Percentiles rank a stretch among this genome's conserved stretches.
These are phyloP conservation scores for Cytospora leucostoma DNA, from an alignment of 2,329 filamentous ascomycete genomes.

Conservation along the genomic window DNA sequence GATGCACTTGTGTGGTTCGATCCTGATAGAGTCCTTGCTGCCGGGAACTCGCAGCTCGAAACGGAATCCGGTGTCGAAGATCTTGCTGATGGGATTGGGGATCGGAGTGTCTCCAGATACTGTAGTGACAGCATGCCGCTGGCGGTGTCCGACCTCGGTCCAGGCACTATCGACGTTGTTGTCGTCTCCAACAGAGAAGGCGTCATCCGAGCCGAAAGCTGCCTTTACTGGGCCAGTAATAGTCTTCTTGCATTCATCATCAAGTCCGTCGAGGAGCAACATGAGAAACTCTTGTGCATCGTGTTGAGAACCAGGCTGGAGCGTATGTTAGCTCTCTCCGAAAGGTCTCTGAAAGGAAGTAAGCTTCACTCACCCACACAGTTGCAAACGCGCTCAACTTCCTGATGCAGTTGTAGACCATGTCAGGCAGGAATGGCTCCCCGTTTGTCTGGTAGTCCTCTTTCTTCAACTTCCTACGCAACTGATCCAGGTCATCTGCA, in stretches of 20 bases:
- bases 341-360: background rate
- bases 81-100: slow-evolving; percentile 86
- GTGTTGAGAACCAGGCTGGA: slow-evolving; percentile 87
- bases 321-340: slow-evolving; percentile 34
- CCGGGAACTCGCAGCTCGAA: slow-evolving; percentile 88
- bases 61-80: slow-evolving; percentile 88
- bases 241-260: slow-evolving; percentile 85
- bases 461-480: slow-evolving; percentile 73
- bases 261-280: slow-evolving; percentile 86
- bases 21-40: slow-evolving; percentile 84
- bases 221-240: slow-evolving; percentile 44
- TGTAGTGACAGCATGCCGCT: slow-evolving; percentile 82
- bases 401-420: slow-evolving; percentile 91
- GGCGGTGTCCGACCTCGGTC: slow-evolving; percentile 92
- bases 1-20: slow-evolving; percentile 90
- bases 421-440: slow-evolving; percentile 88
- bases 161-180: slow-evolving; percentile 42
- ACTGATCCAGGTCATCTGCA: slow-evolving; percentile 70
- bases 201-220: slow-evolving; percentile 2
- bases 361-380: slow-evolving; percentile 70
- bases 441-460: slow-evolving; percentile 88
- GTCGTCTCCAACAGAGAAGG: slow-evolving; percentile 19
- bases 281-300: slow-evolving; percentile 97
- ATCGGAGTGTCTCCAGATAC: slow-evolving; percentile 74
- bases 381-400: slow-evolving; percentile 84